These are phyloP conservation scores for Acer campestre DNA, from an alignment of 345 rosid species.

Conservation along the genomic window DNA sequence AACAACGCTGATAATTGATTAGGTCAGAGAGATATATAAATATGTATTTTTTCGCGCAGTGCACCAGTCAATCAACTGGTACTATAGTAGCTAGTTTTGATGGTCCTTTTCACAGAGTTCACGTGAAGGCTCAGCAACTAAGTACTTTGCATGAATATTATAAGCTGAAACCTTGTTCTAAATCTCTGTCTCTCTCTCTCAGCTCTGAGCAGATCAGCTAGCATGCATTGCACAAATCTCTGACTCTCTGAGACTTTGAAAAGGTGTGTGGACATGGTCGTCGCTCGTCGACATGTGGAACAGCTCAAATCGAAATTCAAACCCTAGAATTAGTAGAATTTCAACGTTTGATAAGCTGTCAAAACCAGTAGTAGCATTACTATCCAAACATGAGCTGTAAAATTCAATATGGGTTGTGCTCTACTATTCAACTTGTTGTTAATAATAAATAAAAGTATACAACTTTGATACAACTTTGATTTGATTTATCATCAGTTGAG, in stretches of 20 bases:
- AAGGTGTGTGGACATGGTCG: too few relatives aligned
- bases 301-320: neutral
- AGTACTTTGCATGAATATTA: neutral
- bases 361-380: neutral
- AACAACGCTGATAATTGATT: neutral
- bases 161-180: neutral
- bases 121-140: slow-evolving; percentile 3
- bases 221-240: too few relatives aligned
- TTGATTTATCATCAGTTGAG: too few relatives aligned
- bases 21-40: neutral
- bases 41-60: neutral
- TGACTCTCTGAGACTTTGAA: neutral
- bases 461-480: too few relatives aligned
- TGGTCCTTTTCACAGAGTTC: neutral
- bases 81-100: neutral
- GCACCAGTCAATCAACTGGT: neutral
- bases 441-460: neutral
- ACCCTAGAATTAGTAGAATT: neutral
- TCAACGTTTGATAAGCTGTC: slow-evolving; percentile 9
- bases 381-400: slow-evolving; percentile 13
- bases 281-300: too few relatives aligned
- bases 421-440: neutral
- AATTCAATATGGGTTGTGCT: neutral
- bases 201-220: too few relatives aligned
- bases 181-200: too few relatives aligned